phyloP scores from a whole-genome alignment of 208 protist species.

The Trypanosoma scelopori region DNA sequence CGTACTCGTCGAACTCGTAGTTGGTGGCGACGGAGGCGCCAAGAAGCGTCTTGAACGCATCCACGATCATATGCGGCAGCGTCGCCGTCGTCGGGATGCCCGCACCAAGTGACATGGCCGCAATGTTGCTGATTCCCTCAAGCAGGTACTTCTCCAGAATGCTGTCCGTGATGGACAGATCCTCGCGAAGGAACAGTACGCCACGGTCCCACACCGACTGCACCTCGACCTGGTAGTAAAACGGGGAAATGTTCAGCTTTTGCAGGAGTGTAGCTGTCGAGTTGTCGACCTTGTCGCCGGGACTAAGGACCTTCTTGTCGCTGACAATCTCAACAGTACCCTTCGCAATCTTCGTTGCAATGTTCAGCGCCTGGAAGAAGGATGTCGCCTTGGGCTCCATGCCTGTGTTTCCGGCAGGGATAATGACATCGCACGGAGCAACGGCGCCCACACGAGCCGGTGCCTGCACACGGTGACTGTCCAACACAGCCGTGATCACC shows the following conservation, averaged over 20 bases:
- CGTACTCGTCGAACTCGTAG: conserved; percentile 90
- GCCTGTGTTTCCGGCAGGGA: conserved; percentile 96
- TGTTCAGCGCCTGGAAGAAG: conserved; percentile 99
- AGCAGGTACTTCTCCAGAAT: conserved; percentile 89
- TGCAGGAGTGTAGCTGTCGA: conserved; percentile 97
- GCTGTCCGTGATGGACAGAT: conserved; percentile 96
- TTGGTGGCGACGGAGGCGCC: conserved; percentile 93
- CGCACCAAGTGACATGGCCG: conserved; percentile 94
- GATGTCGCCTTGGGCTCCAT: conserved; percentile 97
- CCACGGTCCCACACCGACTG: conserved; percentile 96
- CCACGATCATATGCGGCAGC: conserved; percentile 94
- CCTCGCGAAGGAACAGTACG: conserved; percentile 89
- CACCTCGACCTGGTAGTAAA: conserved; percentile 97
- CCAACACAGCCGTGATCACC: conserved; percentile 85
- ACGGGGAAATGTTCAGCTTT: conserved; percentile 99
- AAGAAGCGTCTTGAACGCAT: conserved; percentile 98
- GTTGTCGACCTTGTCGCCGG: conserved; percentile 96
- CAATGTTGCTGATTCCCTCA: conserved; percentile 91
- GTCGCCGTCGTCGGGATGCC: conserved; percentile 95
- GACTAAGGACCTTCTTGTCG: conserved; percentile 95
- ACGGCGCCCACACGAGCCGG: conserved; percentile 97
- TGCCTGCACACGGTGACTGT: conserved; percentile 89
- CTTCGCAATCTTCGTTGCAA: conserved; percentile 99
- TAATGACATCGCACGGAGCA: conserved; percentile 95
- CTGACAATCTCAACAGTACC: conserved; percentile 98